A percentile compares a stretch with the other conserved stretches of the same genome.
Evolutionary conservation across 345 rosid genomes (phyloP).

Genomic region (Sonneratia alba): DNA sequence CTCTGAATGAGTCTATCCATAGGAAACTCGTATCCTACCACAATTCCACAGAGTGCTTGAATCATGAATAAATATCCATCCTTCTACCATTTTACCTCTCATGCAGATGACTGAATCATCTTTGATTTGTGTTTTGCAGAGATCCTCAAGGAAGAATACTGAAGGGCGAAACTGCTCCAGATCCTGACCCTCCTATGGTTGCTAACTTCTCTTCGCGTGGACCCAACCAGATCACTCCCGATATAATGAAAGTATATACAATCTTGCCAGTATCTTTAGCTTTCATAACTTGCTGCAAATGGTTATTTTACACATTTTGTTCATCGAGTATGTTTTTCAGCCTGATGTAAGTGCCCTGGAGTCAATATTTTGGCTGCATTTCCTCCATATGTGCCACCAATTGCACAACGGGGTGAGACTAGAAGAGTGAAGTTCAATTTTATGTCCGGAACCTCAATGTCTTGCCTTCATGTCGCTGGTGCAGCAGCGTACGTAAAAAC

Average conservation of each 20-base stretch:
- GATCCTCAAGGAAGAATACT: conserved; percentile 24
- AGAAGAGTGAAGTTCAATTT: background rate
- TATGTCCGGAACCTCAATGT: conserved; percentile 6
- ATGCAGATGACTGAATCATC: background rate
- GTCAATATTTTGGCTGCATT: background rate
- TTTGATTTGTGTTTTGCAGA: background rate
- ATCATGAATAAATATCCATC: background rate
- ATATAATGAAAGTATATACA: conserved; percentile 21
- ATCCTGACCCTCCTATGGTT: conserved; percentile 25
- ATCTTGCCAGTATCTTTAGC: background rate
- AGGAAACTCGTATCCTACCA: background rate
- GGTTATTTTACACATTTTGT: background rate
- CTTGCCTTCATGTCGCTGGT: conserved; percentile 18
- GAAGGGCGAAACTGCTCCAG: conserved; percentile 19
- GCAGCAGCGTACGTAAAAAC: conserved; percentile 27
- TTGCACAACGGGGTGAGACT: background rate
- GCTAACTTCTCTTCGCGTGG: conserved; percentile 35
- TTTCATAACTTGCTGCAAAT: background rate
- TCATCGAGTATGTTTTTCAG: background rate
- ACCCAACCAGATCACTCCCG: conserved; percentile 17
- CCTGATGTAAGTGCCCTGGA: background rate
- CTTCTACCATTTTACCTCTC: background rate
- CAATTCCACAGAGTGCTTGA: background rate
- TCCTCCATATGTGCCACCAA: background rate
- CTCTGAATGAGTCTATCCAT: background rate